Evolutionary conservation across 2,329 filamentous ascomycete species (phyloP).

Genomic region (Colletotrichum sp.): DNA sequence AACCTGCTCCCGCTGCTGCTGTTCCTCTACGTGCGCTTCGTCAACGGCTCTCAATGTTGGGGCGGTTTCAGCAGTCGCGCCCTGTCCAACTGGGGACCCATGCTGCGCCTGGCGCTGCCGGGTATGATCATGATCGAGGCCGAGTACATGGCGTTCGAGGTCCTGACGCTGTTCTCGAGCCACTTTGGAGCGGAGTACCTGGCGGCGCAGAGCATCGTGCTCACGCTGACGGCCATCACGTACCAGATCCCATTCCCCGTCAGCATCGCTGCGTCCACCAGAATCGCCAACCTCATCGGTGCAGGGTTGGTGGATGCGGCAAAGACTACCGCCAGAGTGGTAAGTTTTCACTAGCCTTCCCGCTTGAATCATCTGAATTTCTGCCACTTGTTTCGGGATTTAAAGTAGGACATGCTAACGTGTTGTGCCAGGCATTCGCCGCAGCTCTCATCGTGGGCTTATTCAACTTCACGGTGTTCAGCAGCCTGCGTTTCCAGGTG

Average conservation of each 20-base stretch:
- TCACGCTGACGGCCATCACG: constrained; percentile 77
- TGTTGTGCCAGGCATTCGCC: constrained; percentile 50
- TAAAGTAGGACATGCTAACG: constrained; percentile 25
- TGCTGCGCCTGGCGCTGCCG: constrained; percentile 86
- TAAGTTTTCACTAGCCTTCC: constrained; percentile 33
- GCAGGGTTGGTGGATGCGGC: constrained; percentile 83
- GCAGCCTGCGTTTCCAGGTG: constrained; percentile 72
- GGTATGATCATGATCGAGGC: constrained; percentile 94
- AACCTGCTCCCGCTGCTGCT: constrained; percentile 79
- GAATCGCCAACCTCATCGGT: constrained; percentile 90
- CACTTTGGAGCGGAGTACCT: constrained; percentile 81
- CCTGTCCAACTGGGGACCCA: constrained; percentile 77
- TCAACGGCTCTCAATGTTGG: constrained; percentile 82
- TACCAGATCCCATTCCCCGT: constrained; percentile 95
- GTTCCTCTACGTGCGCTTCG: constrained; percentile 76
- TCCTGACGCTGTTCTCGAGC: constrained; percentile 82
- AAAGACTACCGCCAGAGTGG: constrained; percentile 79
- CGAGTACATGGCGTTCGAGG: constrained; percentile 92
- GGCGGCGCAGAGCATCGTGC: constrained; percentile 86
- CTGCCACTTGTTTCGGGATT: neutral
- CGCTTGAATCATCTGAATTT: neutral
- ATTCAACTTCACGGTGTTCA: constrained; percentile 77
- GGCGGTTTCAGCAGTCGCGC: constrained; percentile 76
- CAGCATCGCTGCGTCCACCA: constrained; percentile 85
- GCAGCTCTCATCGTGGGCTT: constrained; percentile 74